phyloP scores from a whole-genome alignment of 176 grass and related monocot species.

The Ensete ventricosum region DNA sequence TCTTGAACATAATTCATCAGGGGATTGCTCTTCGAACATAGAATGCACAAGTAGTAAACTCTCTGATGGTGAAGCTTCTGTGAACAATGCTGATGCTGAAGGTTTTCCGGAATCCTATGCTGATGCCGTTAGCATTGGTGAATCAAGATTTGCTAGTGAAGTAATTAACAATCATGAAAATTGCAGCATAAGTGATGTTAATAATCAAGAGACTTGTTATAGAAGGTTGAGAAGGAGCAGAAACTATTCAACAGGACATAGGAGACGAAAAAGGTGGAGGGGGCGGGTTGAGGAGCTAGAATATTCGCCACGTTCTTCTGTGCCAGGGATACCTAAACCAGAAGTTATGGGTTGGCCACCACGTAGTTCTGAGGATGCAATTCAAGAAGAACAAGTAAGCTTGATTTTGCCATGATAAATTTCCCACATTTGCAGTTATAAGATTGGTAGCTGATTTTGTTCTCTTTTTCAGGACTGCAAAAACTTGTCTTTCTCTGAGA shows the following conservation, averaged over 20 bases:
- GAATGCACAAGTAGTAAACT: slow-evolving; percentile 19
- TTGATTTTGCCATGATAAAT: slow-evolving; percentile 25
- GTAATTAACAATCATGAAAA: slow-evolving; percentile 41
- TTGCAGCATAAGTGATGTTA: slow-evolving; percentile 74
- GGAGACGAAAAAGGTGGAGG: slow-evolving; percentile 89
- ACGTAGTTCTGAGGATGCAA: slow-evolving; percentile 29
- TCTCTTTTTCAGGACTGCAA: slow-evolving; percentile 31
- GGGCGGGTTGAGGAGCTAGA: slow-evolving; percentile 50
- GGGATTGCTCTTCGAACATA: slow-evolving; percentile 12
- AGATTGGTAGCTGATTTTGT: slow-evolving; percentile 18
- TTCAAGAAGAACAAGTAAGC: slow-evolving; percentile 34
- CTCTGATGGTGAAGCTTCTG: slow-evolving; percentile 22
- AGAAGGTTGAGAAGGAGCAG: slow-evolving; percentile 68
- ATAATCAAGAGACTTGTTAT: slow-evolving; percentile 56
- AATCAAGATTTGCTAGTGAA: slow-evolving; percentile 50
- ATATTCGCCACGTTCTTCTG: slow-evolving; percentile 23
- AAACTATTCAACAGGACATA: slow-evolving; percentile 50
- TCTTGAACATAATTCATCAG: slow-evolving; percentile 13
- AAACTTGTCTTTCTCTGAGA: slow-evolving; percentile 21
- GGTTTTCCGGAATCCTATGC: slow-evolving; percentile 39
- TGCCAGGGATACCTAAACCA: slow-evolving; percentile 33
- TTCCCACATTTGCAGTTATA: not conserved
- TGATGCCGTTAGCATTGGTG: slow-evolving; percentile 27
- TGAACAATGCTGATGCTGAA: slow-evolving; percentile 40
- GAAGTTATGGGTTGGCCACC: slow-evolving; percentile 12